A percentile compares a stretch with the other conserved stretches of the same genome.
These are phyloP conservation scores for Spergularia azorica DNA, from an alignment of 179 eudicot genomes.

Conservation along the genomic window DNA sequence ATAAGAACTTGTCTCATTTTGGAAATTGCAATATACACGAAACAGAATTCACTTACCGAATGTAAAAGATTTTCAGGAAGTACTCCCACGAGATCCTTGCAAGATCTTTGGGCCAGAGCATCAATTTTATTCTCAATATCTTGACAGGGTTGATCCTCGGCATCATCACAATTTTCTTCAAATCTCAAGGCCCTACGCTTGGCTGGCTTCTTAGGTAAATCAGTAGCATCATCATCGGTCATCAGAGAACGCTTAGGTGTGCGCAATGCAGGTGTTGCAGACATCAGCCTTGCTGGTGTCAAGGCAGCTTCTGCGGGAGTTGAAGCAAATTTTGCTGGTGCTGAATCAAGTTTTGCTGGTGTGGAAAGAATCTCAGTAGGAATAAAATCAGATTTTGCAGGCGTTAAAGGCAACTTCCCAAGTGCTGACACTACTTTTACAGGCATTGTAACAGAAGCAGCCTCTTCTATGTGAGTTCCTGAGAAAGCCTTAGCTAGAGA, in stretches of 20 bases:
- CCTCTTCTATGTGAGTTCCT: slow-evolving; percentile 48
- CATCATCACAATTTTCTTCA: slow-evolving; percentile 40
- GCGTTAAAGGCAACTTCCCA: neutral
- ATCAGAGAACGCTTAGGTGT: slow-evolving; percentile 56
- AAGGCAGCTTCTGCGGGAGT: slow-evolving; percentile 54
- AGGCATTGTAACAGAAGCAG: neutral
- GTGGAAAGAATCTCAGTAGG: slow-evolving; percentile 23
- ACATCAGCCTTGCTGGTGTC: slow-evolving; percentile 59
- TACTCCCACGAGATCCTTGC: slow-evolving; percentile 45
- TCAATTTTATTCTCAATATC: neutral
- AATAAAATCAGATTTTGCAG: neutral
- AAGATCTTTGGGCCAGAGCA: slow-evolving; percentile 23
- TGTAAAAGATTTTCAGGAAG: slow-evolving; percentile 61
- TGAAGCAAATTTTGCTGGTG: slow-evolving; percentile 43
- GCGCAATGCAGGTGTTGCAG: slow-evolving; percentile 56
- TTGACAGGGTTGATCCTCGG: slow-evolving; percentile 32
- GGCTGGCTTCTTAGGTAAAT: slow-evolving; percentile 47
- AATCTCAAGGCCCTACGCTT: slow-evolving; percentile 49
- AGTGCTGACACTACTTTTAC: neutral
- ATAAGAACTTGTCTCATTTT: too few relatives aligned
- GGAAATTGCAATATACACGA: neutral
- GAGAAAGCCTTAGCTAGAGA: slow-evolving; percentile 17
- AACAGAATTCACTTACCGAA: slow-evolving; percentile 52
- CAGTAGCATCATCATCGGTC: slow-evolving; percentile 44
- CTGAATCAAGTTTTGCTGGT: slow-evolving; percentile 23